Evolutionary conservation across 345 rosid genomes (phyloP).

Genomic region (Lumnitzera racemosa): DNA sequence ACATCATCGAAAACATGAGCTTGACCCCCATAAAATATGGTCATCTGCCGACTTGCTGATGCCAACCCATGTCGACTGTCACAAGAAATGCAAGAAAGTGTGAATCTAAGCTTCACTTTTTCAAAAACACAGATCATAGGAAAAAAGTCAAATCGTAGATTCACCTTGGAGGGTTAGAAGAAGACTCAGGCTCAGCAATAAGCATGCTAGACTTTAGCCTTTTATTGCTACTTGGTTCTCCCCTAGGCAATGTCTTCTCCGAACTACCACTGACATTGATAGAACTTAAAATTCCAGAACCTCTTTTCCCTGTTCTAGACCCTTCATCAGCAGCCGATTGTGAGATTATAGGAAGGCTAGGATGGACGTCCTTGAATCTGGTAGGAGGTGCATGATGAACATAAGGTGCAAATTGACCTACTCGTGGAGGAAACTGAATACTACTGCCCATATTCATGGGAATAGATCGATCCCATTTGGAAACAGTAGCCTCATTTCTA

Average conservation of each 20-base stretch:
- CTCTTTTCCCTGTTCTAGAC: conserved; percentile 92
- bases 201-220: conserved; percentile 32
- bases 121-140: neutral
- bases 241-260: conserved; percentile 34
- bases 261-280: conserved; percentile 25
- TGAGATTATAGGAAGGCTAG: conserved; percentile 42
- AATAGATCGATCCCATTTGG: conserved; percentile 46
- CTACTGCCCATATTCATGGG: conserved; percentile 36
- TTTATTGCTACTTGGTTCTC: conserved; percentile 34
- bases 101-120: neutral
- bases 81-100: conserved; percentile 10
- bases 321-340: conserved; percentile 98
- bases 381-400: conserved; percentile 53
- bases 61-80: conserved; percentile 48
- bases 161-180: conserved; percentile 59
- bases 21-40: conserved; percentile 96
- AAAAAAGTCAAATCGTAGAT: neutral
- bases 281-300: conserved; percentile 54
- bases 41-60: conserved; percentile 70
- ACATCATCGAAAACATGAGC: conserved; percentile 99
- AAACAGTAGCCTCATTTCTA: conserved; percentile 32
- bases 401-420: conserved; percentile 54
- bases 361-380: conserved; percentile 58
- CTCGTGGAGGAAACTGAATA: conserved; percentile 51
- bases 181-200: conserved; percentile 42